Percentiles rank a stretch among this genome's conserved stretches.
These are phyloP conservation scores for Beauveria sp. DNA, from an alignment of 2,329 filamentous ascomycete species.

Conservation along the genomic window DNA sequence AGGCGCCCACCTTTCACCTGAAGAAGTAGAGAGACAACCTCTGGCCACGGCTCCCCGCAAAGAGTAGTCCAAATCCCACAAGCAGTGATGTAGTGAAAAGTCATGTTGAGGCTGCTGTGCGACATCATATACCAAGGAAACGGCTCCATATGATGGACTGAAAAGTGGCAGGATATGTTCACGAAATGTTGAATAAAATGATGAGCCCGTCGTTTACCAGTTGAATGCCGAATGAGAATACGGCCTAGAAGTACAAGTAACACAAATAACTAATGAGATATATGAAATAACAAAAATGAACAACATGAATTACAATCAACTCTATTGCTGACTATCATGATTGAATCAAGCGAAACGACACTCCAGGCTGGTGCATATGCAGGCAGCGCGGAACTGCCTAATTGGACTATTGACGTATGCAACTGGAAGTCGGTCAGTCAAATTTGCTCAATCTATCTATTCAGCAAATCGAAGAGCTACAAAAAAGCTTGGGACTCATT, in stretches of 20 bases:
- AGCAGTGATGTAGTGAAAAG: neutral
- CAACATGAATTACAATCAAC: neutral
- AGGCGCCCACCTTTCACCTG: constrained; percentile 48
- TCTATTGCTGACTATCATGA: neutral
- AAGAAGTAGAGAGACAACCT: constrained; percentile 27
- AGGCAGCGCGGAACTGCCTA: no score
- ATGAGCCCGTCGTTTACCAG: neutral
- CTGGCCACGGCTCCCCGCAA: neutral
- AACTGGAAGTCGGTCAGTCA: no score
- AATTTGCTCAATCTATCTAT: no score
- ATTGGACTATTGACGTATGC: no score
- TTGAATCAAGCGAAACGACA: neutral
- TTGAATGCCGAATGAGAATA: neutral
- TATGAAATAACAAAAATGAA: neutral
- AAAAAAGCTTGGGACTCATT: no score
- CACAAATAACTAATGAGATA: neutral
- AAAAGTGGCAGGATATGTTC: neutral
- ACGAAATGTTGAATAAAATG: neutral
- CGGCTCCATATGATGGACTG: neutral
- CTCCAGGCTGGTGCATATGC: neutral
- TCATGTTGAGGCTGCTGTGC: neutral
- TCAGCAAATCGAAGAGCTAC: no score
- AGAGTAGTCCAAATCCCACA: neutral
- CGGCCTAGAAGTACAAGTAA: neutral
- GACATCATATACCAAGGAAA: neutral